phyloP scores from a whole-genome alignment of 176 grass and related monocot genomes.

The Eleusine coracana region DNA sequence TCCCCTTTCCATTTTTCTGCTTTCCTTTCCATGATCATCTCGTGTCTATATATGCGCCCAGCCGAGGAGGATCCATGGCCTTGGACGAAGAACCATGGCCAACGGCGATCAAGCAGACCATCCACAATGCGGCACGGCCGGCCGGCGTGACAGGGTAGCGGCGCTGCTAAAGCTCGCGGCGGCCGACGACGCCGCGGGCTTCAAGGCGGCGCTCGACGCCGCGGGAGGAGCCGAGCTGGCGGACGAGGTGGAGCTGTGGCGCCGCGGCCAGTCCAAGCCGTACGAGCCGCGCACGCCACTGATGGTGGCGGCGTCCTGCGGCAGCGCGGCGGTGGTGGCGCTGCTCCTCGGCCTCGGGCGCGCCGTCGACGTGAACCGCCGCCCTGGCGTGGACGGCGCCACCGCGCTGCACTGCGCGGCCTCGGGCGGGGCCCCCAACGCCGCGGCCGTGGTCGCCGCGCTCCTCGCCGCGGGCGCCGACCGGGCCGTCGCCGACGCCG shows the following conservation, averaged over 20 bases:
- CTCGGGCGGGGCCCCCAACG: constrained; percentile 21
- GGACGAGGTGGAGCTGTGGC: constrained; percentile 61
- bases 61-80: background rate
- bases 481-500: constrained; percentile 3
- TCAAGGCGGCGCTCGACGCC: constrained; percentile 17
- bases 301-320: constrained; percentile 75
- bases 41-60: background rate
- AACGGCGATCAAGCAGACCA: background rate
- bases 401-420: background rate
- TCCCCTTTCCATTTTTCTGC: background rate
- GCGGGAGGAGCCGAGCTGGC: constrained; percentile 8
- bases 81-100: background rate
- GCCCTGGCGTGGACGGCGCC: background rate
- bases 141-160: constrained; percentile 36
- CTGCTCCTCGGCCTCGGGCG: background rate
- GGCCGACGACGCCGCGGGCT: constrained; percentile 44
- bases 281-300: constrained; percentile 64
- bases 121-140: background rate
- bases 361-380: background rate
- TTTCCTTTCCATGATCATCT: background rate
- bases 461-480: constrained; percentile 68
- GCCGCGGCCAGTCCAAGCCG: constrained; percentile 47
- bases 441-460: constrained; percentile 49
- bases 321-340: constrained; percentile 34
- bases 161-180: constrained; percentile 63